Conservation (phyloP, 345 rosid genomes). For the Pelargonium nanum region DNA sequence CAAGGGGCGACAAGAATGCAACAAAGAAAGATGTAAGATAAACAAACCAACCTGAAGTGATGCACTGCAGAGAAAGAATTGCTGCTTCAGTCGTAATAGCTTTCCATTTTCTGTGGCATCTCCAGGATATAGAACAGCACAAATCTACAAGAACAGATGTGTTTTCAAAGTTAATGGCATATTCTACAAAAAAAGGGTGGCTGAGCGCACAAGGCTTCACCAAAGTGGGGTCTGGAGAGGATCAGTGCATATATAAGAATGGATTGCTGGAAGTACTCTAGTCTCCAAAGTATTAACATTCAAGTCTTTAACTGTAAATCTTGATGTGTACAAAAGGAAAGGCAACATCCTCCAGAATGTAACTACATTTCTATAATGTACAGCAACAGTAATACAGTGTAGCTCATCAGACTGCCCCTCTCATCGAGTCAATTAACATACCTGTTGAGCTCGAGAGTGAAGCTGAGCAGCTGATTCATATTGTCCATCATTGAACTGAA, state of each 20-base stretch:
- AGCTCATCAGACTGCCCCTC: not conserved
- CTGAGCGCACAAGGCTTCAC: not conserved
- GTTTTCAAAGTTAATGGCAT: not conserved
- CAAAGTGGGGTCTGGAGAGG: not conserved
- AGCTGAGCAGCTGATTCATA: conserved; percentile 83
- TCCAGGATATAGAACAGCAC: conserved; percentile 94
- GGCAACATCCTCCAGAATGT: not conserved
- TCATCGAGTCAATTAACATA: conserved; percentile 9
- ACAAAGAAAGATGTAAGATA: not conserved
- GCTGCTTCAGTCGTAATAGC: conserved; percentile 89
- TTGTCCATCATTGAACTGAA: conserved; percentile 89
- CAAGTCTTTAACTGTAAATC: no score
- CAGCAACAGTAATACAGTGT: not conserved
- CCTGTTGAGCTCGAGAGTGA: conserved; percentile 80
- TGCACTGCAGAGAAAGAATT: conserved; percentile 92
- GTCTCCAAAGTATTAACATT: not conserved
- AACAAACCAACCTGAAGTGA: conserved; percentile 76
- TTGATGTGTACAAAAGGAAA: not conserved
- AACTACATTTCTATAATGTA: not conserved
- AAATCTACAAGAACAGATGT: conserved; percentile 43
- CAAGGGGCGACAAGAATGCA: not conserved
- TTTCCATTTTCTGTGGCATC: conserved; percentile 97
- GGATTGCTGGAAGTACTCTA: no score
- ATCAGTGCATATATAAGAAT: not conserved
- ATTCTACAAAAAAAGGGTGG: not conserved